These are phyloP conservation scores for Volvariella volvacea DNA, from an alignment of 1,284 basidiomycete genomes.

Conservation along the genomic window DNA sequence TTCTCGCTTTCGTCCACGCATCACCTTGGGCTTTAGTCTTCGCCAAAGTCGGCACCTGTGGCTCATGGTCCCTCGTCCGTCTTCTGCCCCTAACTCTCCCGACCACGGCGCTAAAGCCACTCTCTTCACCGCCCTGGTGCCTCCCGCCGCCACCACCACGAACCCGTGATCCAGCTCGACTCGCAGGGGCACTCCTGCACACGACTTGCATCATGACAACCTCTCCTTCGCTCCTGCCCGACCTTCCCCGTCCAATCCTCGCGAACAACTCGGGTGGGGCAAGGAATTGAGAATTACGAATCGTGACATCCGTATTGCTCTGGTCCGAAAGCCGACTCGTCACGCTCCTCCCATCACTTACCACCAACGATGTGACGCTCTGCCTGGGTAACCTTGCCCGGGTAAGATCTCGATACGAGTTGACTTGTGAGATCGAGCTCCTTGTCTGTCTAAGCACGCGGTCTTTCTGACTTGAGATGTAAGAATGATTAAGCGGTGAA, in stretches of 20 bases:
- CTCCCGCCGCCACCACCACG: slow-evolving; percentile 16
- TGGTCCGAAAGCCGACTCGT: slow-evolving; percentile 26
- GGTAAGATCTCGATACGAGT: slow-evolving; percentile 9
- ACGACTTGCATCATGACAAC: slow-evolving; percentile 49
- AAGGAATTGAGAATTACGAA: slow-evolving; percentile 8
- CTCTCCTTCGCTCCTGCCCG: slow-evolving; percentile 33
- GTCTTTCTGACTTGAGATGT: slow-evolving; percentile 13
- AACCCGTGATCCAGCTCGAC: slow-evolving; percentile 34
- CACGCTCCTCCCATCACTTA: neutral
- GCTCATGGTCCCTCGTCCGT: slow-evolving; percentile 9
- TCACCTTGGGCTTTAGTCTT: slow-evolving; percentile 26
- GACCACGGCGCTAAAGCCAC: slow-evolving; percentile 11
- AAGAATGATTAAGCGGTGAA: neutral
- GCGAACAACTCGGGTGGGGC: slow-evolving; percentile 34
- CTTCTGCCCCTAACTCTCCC: slow-evolving; percentile 4
- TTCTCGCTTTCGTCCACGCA: slow-evolving; percentile 16
- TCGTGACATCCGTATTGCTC: neutral
- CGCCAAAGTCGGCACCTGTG: slow-evolving; percentile 23
- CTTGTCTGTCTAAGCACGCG: slow-evolving; percentile 22
- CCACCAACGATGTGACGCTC: neutral
- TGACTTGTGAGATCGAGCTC: slow-evolving; percentile 29
- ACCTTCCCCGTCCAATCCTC: slow-evolving; percentile 30
- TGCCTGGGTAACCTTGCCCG: slow-evolving; percentile 11
- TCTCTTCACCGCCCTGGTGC: slow-evolving; percentile 9
- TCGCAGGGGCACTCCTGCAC: slow-evolving; percentile 58